Conservation (phyloP, 331 rosid genomes). For the Prunus yedoensis region DNA sequence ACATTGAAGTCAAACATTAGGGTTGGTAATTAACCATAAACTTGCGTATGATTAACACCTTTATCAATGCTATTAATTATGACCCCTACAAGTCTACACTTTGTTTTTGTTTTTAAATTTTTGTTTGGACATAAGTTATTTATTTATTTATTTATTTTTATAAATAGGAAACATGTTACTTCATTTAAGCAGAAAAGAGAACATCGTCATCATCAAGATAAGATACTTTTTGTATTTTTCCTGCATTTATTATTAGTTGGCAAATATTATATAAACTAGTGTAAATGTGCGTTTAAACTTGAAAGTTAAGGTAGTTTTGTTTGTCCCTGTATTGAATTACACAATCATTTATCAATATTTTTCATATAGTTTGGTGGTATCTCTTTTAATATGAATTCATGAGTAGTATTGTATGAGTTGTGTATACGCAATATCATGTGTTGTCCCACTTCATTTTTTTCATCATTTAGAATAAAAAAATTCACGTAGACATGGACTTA, state of each 20-base stretch:
- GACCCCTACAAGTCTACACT: neutral
- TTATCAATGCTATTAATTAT: neutral
- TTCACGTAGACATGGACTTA: accelerated
- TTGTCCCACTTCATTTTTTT: no score
- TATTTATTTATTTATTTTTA: no score
- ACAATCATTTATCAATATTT: neutral
- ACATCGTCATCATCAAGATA: neutral
- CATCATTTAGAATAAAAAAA: no score
- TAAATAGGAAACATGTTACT: no score
- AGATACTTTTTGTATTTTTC: neutral
- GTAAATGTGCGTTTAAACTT: neutral
- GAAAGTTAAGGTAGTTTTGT: neutral
- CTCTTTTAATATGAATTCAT: neutral
- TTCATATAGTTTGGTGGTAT: neutral
- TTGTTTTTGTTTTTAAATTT: neutral
- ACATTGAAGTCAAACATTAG: conserved; percentile 26
- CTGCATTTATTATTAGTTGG: neutral
- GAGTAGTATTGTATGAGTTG: neutral
- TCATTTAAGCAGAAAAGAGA: neutral
- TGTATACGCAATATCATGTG: no score
- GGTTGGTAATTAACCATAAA: conserved; percentile 11
- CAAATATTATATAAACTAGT: neutral
- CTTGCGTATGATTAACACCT: neutral
- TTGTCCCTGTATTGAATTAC: neutral
- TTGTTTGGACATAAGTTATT: no score